Base-by-base conservation (phyloP, 106 monocot species). In the Dioscorea alata region DNA sequence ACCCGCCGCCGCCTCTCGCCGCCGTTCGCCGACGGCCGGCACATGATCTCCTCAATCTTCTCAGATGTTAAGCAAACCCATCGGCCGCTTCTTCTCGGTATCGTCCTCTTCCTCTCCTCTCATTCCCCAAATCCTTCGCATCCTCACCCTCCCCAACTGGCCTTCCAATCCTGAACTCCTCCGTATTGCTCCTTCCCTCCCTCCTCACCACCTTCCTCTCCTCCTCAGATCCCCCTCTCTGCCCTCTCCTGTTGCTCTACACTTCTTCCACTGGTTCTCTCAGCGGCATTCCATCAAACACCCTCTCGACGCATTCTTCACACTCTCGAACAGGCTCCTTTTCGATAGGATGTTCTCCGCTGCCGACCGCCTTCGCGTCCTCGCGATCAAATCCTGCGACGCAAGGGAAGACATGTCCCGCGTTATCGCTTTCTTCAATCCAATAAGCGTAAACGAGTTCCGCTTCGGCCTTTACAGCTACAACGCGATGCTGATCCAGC, bases 401-500 rank as follows among this genome's bases (percentile, higher is more conserved):
- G 73, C 60, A 10, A 28, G 23, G 32, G 58, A 34, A 0, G 94
- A 90, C 20, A 70, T 90, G 23, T 9, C 56, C 23, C 79, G 69
- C 34, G 65, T 63, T 0, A 61, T 84, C 51, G 62, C 60, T 15
- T 76, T 85, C 49, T 49, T 94, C 58, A 24, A 70, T 12, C 19
- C 62, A 23, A 59, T 81, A 22, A 58, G 48, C 23, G 62, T 68
- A 16, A 68, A 61, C 18, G 75, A 70, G 12, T 80, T 94, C 59
- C 19, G 16, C 6, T 49, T 85, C 65, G 66, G 59, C 8, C 49
- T 79, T 50, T 74, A 58, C 48, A 52, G 57, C 23, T 94, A 85
- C 66, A 94, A 69, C 33, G 70, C 84, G 5, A 53, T 90, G n/a
- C 62, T 94, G 23, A 74, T 82, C 48, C 87, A 82, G 19, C 20